phyloP scores from a whole-genome alignment of 805 yeast species.

The Kockiozyma suomiensis region DNA sequence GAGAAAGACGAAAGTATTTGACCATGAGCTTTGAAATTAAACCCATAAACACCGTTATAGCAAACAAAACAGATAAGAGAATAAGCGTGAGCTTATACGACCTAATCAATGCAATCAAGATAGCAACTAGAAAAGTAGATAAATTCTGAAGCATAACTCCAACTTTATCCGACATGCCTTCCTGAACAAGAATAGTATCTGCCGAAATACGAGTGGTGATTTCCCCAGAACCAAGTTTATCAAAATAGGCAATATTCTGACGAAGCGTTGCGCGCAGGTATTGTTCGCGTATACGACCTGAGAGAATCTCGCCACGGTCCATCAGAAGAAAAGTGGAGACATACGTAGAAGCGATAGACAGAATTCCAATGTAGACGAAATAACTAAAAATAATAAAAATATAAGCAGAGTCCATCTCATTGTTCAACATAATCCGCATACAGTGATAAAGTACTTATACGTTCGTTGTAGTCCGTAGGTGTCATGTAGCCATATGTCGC shows the following conservation, averaged over 20 bases:
- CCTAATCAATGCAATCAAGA: conserved; percentile 44
- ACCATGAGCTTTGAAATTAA: conserved; percentile 40
- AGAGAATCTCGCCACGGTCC: conserved; percentile 47
- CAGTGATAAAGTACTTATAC: conserved; percentile 17
- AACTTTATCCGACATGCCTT: conserved; percentile 48
- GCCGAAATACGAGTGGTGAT: conserved; percentile 49
- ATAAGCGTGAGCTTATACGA: conserved; percentile 47
- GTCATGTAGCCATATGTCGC: neutral
- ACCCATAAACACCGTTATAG: conserved; percentile 40
- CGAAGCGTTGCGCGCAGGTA: conserved; percentile 45
- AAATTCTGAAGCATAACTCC: conserved; percentile 45
- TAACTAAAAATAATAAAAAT: conserved; percentile 32
- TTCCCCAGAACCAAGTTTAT: conserved; percentile 48
- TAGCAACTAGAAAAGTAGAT: conserved; percentile 46
- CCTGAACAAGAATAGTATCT: conserved; percentile 47
- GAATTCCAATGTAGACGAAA: conserved; percentile 48
- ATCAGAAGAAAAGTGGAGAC: conserved; percentile 44
- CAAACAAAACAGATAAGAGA: conserved; percentile 42
- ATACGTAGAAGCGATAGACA: conserved; percentile 33
- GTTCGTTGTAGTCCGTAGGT: conserved; percentile 25
- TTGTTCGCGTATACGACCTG: conserved; percentile 46
- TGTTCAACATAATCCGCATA: neutral
- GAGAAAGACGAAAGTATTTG: conserved; percentile 14
- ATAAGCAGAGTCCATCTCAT: neutral
- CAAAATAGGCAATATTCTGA: conserved; percentile 50